Conservation (phyloP, 768 basidiomycete species). For the Boletus insuetus region DNA sequence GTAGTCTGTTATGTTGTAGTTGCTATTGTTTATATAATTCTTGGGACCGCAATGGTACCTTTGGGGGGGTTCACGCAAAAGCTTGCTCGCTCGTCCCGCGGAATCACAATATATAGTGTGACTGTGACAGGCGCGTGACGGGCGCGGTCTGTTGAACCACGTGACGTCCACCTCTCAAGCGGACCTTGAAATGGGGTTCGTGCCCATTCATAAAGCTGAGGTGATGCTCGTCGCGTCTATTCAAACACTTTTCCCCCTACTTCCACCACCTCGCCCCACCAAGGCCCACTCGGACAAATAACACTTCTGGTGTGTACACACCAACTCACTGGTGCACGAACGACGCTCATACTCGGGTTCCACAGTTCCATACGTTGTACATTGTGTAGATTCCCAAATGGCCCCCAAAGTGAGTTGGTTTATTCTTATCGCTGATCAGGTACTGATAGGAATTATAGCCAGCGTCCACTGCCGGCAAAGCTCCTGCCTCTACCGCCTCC, state of each 20-base stretch:
- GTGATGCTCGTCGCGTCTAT: slow-evolving; percentile 27
- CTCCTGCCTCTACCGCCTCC: slow-evolving; percentile 51
- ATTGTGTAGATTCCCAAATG: slow-evolving; percentile 34
- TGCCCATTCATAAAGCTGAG: slow-evolving; percentile 35
- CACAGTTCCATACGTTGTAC: slow-evolving; percentile 32
- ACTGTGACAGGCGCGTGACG: slow-evolving; percentile 34
- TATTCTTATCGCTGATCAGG: slow-evolving; percentile 6
- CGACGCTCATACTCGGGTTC: slow-evolving; percentile 9
- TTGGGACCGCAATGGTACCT: background rate
- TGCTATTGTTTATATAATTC: background rate
- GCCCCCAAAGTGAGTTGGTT: slow-evolving; percentile 34
- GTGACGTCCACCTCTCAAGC: slow-evolving; percentile 26
- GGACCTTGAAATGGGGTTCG: slow-evolving; percentile 33
- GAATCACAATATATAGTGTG: slow-evolving; percentile 16
- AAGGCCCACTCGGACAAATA: slow-evolving; percentile 17
- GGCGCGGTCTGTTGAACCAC: slow-evolving; percentile 36
- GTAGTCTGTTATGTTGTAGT: background rate
- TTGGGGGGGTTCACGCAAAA: no score
- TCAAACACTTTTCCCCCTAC: slow-evolving; percentile 27
- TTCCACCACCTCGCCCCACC: slow-evolving; percentile 26
- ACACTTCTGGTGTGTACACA: slow-evolving; percentile 24
- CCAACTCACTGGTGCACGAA: background rate
- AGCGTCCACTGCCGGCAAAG: slow-evolving; percentile 39
- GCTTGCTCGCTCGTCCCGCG: no score
- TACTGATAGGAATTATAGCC: slow-evolving; percentile 32